These are phyloP conservation scores for Polysphondylium violaceum DNA, from an alignment of 78 protist species.

Conservation along the genomic window DNA sequence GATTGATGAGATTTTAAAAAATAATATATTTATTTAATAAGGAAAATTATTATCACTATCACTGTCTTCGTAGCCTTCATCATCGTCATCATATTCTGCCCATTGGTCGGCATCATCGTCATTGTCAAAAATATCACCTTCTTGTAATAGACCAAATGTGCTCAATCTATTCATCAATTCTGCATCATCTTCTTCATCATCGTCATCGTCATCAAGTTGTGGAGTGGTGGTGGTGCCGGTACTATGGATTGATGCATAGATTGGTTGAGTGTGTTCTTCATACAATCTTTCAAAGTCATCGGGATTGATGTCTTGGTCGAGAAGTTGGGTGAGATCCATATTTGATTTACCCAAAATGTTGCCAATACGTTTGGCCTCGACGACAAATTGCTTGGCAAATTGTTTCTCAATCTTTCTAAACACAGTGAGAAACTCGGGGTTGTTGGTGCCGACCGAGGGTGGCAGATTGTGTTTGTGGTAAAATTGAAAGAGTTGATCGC, in stretches of 20 bases:
- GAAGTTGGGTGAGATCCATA: background rate
- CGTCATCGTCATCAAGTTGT: background rate
- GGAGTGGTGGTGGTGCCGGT: background rate
- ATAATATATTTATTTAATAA: too few relatives aligned
- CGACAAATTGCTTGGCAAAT: background rate
- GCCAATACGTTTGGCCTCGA: background rate
- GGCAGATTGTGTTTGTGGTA: constrained; percentile 17
- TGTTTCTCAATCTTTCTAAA: background rate
- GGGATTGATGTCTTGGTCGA: background rate
- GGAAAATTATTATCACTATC: too few relatives aligned
- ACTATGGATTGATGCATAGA: too few relatives aligned
- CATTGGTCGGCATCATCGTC: background rate
- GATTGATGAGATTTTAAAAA: too few relatives aligned
- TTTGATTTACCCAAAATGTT: constrained; percentile 5
- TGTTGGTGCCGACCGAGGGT: background rate
- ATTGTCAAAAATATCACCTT: background rate
- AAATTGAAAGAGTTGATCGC: constrained; percentile 41
- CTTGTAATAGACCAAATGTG: background rate
- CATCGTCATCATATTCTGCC: background rate
- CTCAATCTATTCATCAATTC: background rate
- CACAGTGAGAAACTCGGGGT: background rate
- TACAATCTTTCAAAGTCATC: too few relatives aligned
- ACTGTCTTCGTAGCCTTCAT: background rate
- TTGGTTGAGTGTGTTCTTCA: too few relatives aligned
- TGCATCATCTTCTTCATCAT: background rate